phyloP scores from a whole-genome alignment of 2,329 filamentous ascomycete species.

The Ceratocystis huliohia region DNA sequence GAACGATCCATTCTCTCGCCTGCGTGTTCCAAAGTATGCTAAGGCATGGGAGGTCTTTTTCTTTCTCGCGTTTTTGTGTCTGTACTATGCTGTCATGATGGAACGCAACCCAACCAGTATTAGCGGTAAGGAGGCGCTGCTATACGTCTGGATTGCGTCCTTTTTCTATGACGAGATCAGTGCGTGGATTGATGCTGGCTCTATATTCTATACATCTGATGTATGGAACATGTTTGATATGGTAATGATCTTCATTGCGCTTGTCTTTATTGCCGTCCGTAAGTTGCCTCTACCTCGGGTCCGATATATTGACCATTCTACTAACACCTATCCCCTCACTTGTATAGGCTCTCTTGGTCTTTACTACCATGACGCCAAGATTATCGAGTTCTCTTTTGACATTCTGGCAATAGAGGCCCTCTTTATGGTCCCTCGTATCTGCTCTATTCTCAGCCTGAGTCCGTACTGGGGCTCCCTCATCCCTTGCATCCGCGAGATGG shows the following conservation, averaged over 20 bases:
- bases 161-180: slow-evolving; percentile 82
- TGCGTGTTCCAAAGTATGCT: slow-evolving; percentile 70
- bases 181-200: slow-evolving; percentile 74
- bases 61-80: slow-evolving; percentile 59
- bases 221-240: slow-evolving; percentile 68
- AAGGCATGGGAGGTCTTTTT: slow-evolving; percentile 76
- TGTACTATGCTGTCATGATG: slow-evolving; percentile 81
- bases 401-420: slow-evolving; percentile 80
- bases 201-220: slow-evolving; percentile 72
- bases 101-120: slow-evolving; percentile 55
- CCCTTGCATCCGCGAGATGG: slow-evolving; percentile 87
- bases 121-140: slow-evolving; percentile 53
- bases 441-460: slow-evolving; percentile 72
- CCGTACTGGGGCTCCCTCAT: slow-evolving; percentile 86
- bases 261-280: slow-evolving; percentile 60
- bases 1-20: slow-evolving; percentile 60
- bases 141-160: slow-evolving; percentile 77
- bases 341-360: slow-evolving; percentile 52
- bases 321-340: neutral
- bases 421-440: slow-evolving; percentile 80
- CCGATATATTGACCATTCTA: slow-evolving; percentile 9
- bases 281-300: slow-evolving; percentile 29
- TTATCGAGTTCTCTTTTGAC: slow-evolving; percentile 75
- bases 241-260: slow-evolving; percentile 60
- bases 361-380: slow-evolving; percentile 39